Percentiles rank a stretch among this genome's conserved stretches.
Conservation (phyloP, 1,284 basidiomycete genomes). For the Fomitopsis pinicola region DNA sequence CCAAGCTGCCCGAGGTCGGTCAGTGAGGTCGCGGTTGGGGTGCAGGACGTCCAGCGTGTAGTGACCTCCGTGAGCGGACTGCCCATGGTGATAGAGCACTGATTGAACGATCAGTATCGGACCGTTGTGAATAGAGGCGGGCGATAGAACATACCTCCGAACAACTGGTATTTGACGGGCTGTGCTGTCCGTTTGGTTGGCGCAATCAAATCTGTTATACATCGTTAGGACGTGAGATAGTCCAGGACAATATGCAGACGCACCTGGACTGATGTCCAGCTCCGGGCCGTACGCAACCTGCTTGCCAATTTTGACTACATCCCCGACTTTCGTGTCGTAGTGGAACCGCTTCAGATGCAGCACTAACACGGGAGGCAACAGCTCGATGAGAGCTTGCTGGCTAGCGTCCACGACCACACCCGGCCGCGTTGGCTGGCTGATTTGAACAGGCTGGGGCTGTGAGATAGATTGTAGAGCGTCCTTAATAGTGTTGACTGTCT, state of each 20-base stretch:
- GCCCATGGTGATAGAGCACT: conserved; percentile 95
- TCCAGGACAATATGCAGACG: conserved; percentile 22
- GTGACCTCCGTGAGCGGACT: conserved; percentile 88
- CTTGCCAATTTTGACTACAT: conserved; percentile 85
- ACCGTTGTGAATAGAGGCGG: background rate
- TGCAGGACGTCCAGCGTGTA: conserved; percentile 93
- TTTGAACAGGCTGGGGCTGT: conserved; percentile 78
- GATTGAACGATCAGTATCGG: background rate
- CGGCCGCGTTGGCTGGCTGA: conserved; percentile 56
- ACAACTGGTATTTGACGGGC: conserved; percentile 74
- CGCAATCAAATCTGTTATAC: conserved; percentile 57
- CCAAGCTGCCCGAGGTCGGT: conserved; percentile 63
- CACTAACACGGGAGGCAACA: conserved; percentile 82
- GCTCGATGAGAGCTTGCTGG: conserved; percentile 86
- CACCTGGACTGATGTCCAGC: conserved; percentile 71
- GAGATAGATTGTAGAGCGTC: conserved; percentile 83
- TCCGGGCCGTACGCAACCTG: conserved; percentile 77
- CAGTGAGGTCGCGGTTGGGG: conserved; percentile 57
- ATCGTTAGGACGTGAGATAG: conserved; percentile 1
- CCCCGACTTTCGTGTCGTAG: conserved; percentile 78
- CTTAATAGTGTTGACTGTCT: conserved; percentile 74
- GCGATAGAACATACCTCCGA: conserved; percentile 68
- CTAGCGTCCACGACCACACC: conserved; percentile 74
- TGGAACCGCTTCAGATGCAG: conserved; percentile 93
- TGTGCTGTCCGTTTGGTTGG: conserved; percentile 45